Evolutionary conservation across 2,329 filamentous ascomycete genomes (phyloP).

Genomic region (Calycina marina): DNA sequence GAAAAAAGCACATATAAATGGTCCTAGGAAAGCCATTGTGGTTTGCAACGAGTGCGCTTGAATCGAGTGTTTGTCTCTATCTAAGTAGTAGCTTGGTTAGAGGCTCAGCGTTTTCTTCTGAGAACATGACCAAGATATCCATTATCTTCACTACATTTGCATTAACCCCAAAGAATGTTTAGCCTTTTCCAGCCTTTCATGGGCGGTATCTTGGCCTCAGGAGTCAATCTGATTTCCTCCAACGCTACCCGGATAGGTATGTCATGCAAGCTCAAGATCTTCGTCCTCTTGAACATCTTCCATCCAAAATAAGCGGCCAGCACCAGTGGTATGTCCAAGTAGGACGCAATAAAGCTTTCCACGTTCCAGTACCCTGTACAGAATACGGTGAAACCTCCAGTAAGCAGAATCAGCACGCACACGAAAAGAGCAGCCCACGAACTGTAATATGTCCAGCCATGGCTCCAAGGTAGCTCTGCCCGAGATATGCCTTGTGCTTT

Average conservation of each 20-base stretch:
- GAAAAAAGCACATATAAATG: too few relatives aligned
- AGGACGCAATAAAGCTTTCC: slow-evolving; percentile 43
- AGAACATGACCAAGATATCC: too few relatives aligned
- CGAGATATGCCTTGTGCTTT: slow-evolving; percentile 37
- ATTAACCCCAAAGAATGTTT: slow-evolving; percentile 25
- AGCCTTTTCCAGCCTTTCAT: slow-evolving; percentile 18
- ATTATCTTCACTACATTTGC: too few relatives aligned
- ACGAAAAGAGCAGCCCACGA: slow-evolving; percentile 46
- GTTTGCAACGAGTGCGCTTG: too few relatives aligned
- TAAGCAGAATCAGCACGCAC: slow-evolving; percentile 51
- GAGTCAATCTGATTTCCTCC: slow-evolving; percentile 22
- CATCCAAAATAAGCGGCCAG: slow-evolving; percentile 31
- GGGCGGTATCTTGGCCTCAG: slow-evolving; percentile 22
- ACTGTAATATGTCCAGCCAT: slow-evolving; percentile 44
- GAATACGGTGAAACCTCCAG: slow-evolving; percentile 52
- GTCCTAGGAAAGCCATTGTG: too few relatives aligned
- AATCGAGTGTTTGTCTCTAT: too few relatives aligned
- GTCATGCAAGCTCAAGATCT: slow-evolving; percentile 24
- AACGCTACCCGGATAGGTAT: slow-evolving; percentile 26
- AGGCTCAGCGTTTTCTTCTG: too few relatives aligned
- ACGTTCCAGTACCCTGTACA: slow-evolving; percentile 43
- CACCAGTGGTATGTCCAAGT: slow-evolving; percentile 34
- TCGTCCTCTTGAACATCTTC: slow-evolving; percentile 37
- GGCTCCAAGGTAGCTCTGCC: slow-evolving; percentile 43
- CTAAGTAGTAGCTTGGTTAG: too few relatives aligned